Conservation (phyloP, 2,329 filamentous ascomycete species). For the Alternaria atra region DNA sequence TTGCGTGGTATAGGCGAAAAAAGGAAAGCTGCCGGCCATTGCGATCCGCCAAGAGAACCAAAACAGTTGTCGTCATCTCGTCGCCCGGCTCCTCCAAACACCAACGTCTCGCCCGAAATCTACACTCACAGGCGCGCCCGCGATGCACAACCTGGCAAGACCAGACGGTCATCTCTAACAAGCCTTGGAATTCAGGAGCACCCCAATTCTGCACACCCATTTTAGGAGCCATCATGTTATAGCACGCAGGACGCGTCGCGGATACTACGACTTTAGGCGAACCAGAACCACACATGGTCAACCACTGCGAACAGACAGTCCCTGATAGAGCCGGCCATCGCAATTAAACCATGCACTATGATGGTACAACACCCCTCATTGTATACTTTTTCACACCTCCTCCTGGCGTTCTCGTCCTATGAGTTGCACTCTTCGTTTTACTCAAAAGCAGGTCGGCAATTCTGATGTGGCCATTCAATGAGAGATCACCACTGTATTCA, state of each 20-base stretch:
- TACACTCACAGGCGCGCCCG: background rate
- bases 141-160: background rate
- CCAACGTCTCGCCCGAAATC: background rate
- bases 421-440: background rate
- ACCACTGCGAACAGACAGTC: constrained; percentile 7
- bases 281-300: constrained; percentile 12
- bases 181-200: background rate
- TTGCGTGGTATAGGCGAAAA: background rate
- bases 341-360: constrained; percentile 1
- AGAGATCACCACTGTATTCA: background rate
- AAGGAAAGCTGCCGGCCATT: background rate
- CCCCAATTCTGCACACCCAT: background rate
- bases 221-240: background rate
- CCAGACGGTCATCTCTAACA: background rate
- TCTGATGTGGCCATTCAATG: background rate
- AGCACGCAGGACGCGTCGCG: background rate
- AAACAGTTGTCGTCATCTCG: background rate
- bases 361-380: background rate
- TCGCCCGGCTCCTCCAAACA: background rate
- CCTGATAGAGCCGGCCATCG: background rate
- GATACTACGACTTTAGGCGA: constrained; percentile 3
- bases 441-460: background rate
- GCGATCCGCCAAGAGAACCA: background rate
- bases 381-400: background rate
- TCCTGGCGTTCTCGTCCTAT: background rate